Evolutionary conservation across 2,329 filamentous ascomycete genomes (phyloP), one percentile per base, ranked within the genome.

Genomic region (Fusarium graminum): DNA sequence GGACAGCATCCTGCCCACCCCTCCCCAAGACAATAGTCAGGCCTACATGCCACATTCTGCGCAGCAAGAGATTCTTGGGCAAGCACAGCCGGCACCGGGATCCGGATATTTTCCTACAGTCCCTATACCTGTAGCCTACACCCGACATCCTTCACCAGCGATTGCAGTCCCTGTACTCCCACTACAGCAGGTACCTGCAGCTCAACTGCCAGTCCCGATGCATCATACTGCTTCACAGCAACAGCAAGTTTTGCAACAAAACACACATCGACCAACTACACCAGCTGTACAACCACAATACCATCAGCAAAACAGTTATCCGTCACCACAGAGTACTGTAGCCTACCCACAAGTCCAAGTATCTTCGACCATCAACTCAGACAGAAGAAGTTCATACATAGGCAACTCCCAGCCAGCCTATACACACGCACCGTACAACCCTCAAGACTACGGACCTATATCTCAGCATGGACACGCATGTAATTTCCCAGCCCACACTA

Each of bases 371-470:
- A 19, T 22, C 7, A 40, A 68, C 1, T 9, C 43, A 2, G 34
- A 28, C 7, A 64, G 55, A 42, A 44, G 59, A n/a, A 32, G 55
- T 4, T 70, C 68, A 0, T 14, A 44, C 4, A 7, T 56, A 6
- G 44, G 13, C 10, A 45, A 11, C 3, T 17, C 45, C 1, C 66
- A 66, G 7, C 39, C 53, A 9, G 0, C 49, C 3, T 51, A 19
- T 3, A 19, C 41, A 4, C 66, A 66, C 5, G 49, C 43, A 1
- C 28, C 52, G 0, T 62, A 66, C 11, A 54, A 69, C 4, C 59
- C 68, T 11, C 68, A 70, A n/a, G 40, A 69, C 9, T 67, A 56
- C 5, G 41, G 45, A 1, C 41, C 62, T 2, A 30, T 49, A n/a
- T 42, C 43, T 4, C 53, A 65, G 4, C 26, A 34, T 11, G 50